Conservation (phyloP, 75 land plant genomes). For the Larix kaempferi region DNA sequence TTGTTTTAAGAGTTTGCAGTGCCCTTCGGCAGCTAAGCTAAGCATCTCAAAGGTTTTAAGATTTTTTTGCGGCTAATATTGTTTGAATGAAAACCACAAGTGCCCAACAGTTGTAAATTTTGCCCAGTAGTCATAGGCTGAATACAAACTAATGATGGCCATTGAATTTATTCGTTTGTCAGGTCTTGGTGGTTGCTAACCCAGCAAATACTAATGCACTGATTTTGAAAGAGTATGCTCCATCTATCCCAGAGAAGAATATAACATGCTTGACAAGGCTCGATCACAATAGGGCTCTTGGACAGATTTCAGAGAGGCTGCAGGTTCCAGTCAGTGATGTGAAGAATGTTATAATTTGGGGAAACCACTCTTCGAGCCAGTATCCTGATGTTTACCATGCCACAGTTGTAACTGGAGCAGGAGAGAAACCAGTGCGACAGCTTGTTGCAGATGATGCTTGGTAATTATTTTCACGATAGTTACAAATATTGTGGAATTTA, state of each 20-base stretch:
- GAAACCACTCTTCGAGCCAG: conserved; percentile 74
- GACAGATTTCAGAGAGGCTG: conserved; percentile 58
- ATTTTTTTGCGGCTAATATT: neutral
- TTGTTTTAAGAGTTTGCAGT: neutral
- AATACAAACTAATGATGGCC: neutral
- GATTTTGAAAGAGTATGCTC: conserved; percentile 92
- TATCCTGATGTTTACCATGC: conserved; percentile 79
- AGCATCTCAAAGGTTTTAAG: neutral
- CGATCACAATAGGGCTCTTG: conserved; percentile 77
- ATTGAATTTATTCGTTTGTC: conserved; percentile 4
- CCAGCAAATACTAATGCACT: conserved; percentile 97
- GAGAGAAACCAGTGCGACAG: conserved; percentile 43
- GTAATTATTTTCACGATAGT: conserved; percentile 16
- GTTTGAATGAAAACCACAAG: neutral
- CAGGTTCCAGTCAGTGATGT: conserved; percentile 45
- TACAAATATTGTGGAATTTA: too few species aligned
- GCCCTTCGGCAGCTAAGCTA: too few species aligned
- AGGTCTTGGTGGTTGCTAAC: conserved; percentile 95
- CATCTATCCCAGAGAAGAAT: conserved; percentile 72
- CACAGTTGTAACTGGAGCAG: conserved; percentile 28
- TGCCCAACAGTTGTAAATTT: neutral
- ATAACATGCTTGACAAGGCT: conserved; percentile 70
- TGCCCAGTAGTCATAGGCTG: neutral
- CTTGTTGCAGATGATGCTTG: conserved; percentile 62
- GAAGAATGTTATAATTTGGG: conserved; percentile 79